A percentile compares a stretch with the other conserved stretches of the same genome.
These are phyloP conservation scores for Chaetomium sp. DNA, from an alignment of 2,329 filamentous ascomycete species.

Conservation along the genomic window DNA sequence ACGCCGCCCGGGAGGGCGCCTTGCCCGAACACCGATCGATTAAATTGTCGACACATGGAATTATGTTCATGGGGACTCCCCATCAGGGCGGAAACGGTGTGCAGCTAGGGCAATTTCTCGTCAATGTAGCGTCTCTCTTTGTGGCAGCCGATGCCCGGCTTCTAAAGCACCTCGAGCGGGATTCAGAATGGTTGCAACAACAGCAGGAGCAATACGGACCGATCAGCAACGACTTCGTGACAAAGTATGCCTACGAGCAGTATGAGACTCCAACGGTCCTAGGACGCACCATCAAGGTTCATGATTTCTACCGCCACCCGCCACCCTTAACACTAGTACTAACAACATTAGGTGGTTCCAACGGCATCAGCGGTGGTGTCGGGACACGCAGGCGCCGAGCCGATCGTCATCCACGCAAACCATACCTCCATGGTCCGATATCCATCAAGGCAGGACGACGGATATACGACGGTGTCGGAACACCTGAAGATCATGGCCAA, in stretches of 20 bases:
- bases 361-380: slow-evolving; percentile 31
- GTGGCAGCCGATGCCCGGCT: neutral
- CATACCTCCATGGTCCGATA: slow-evolving; percentile 32
- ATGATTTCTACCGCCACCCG: slow-evolving; percentile 1
- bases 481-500: slow-evolving; percentile 3
- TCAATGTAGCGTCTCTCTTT: slow-evolving; percentile 31
- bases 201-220: slow-evolving; percentile 30
- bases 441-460: slow-evolving; percentile 19
- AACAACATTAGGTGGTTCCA: slow-evolving; percentile 28
- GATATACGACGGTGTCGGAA: slow-evolving; percentile 14
- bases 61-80: neutral
- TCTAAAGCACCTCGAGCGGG: slow-evolving; percentile 14
- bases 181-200: slow-evolving; percentile 32
- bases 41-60: neutral
- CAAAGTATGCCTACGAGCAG: slow-evolving; percentile 29
- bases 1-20: neutral
- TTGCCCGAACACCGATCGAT: neutral
- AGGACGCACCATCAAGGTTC: slow-evolving; percentile 25
- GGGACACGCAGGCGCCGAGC: slow-evolving; percentile 28
- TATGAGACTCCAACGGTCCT: slow-evolving; percentile 26
- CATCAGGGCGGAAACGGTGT: slow-evolving; percentile 35
- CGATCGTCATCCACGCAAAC: slow-evolving; percentile 29
- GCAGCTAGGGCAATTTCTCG: slow-evolving; percentile 25
- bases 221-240: slow-evolving; percentile 31
- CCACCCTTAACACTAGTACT: neutral